Base-by-base conservation (phyloP, 176 grass and related monocot genomes). In the Phyllostachys edulis region DNA sequence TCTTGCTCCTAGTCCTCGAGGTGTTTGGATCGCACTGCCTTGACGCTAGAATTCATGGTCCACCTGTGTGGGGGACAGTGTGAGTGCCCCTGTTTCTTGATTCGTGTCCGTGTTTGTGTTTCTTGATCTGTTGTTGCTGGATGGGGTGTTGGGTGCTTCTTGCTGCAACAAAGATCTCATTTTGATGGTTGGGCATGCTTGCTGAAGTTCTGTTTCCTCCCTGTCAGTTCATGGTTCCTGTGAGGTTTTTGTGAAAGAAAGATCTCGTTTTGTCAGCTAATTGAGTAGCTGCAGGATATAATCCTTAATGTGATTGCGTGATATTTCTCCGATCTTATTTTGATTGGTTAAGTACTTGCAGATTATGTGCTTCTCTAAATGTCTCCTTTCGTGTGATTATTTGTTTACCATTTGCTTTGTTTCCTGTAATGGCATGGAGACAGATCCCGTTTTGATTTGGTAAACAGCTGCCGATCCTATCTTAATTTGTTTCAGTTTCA, bases 371-470 rank as follows among this genome's bases (percentile, higher is more conserved):
- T 78, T 45, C 47, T 67, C 39, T 49, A 23, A 3, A 17, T 23
- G 37, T 17, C 17, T 76, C 17, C 20, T 72, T 63, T 21, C 6
- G 36, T 73, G 27, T 63, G 81, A 73, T 83, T 63, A 45, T 41
- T 34, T 18, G 71, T 49, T 57, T 47, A 10, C 59, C 32, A 3
- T 84, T 79, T 84, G n/a, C 7, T 79, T 38, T 17, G 36, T 63
- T 21, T 65, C 40, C 40, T 14, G 65, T 46, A 65, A 32, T 92
- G 29, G 59, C 66, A 45, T 59, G 37, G 37, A 59, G 68, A 86
- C 84, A 92, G 87, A 95, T 92, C 80, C 38, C 70, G 36, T 70
- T 87, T 75, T 85, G 87, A 70, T 91, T n/a, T 76, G 84, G 32
- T 75, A 80, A 73, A 57, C 83, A 54, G 69, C 80, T 71, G 69